phyloP scores from a whole-genome alignment of 257 asterid species.

The Buddleja alternifolia region DNA sequence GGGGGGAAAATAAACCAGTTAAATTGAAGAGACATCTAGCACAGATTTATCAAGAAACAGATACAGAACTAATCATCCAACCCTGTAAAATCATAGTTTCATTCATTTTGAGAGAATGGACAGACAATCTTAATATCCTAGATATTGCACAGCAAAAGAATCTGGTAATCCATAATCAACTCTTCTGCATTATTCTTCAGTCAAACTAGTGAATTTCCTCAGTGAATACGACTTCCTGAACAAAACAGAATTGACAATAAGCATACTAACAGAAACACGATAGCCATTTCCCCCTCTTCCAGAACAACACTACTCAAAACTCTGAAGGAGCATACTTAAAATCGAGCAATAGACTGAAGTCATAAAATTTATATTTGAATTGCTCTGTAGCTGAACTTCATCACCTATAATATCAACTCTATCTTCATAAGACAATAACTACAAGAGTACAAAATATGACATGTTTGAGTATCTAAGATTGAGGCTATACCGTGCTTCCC shows the following conservation, averaged over 20 bases:
- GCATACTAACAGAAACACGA: background rate
- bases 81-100: background rate
- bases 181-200: background rate
- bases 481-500: conserved; percentile 90
- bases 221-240: background rate
- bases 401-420: conserved; percentile 7
- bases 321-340: background rate
- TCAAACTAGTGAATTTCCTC: background rate
- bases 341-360: background rate
- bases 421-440: background rate
- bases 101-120: background rate
- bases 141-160: background rate
- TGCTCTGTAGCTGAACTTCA: background rate
- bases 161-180: background rate
- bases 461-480: background rate
- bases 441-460: background rate
- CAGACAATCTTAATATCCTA: background rate
- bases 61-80: background rate
- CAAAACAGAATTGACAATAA: background rate
- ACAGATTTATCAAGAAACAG: background rate
- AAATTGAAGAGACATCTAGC: conserved; percentile 1
- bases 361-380: background rate
- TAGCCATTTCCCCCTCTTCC: background rate
- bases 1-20: background rate
- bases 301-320: background rate